Conservation (phyloP, 352 stramenopile genomes). For the Pythium coloratum region DNA sequence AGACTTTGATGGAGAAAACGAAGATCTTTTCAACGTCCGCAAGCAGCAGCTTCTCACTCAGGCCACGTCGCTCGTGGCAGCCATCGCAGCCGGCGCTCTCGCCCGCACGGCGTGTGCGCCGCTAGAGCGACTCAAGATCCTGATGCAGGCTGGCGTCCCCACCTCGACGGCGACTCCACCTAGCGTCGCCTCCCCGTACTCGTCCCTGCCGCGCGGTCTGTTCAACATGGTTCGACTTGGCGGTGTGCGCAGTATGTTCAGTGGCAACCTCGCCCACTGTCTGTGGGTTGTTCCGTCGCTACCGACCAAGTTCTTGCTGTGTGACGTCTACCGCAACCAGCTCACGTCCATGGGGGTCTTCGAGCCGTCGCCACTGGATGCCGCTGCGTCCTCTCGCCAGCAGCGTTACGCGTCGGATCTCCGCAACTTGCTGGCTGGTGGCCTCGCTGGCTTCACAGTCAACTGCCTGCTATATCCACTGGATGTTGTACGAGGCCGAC, state of each 20-base stretch:
- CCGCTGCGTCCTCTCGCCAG: constrained; percentile 2
- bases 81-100: constrained; percentile 63
- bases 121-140: constrained; percentile 80
- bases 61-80: constrained; percentile 52
- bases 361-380: background rate
- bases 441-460: constrained; percentile 64
- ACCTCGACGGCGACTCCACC: constrained; percentile 4
- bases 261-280: constrained; percentile 78
- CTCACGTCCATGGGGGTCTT: constrained; percentile 29
- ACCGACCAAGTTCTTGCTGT: constrained; percentile 77
- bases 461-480: constrained; percentile 77
- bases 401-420: constrained; percentile 35
- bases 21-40: constrained; percentile 28
- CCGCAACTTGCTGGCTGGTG: constrained; percentile 62
- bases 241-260: constrained; percentile 64
- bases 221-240: constrained; percentile 71
- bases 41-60: constrained; percentile 34
- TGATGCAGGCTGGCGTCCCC: constrained; percentile 56
- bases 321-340: constrained; percentile 67
- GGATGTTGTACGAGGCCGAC: constrained; percentile 69
- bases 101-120: constrained; percentile 68
- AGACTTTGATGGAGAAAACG: constrained; percentile 22
- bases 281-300: constrained; percentile 83
- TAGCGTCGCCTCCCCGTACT: constrained; percentile 36
- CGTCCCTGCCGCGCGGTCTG: constrained; percentile 48